phyloP scores from a whole-genome alignment of 352 stramenopile genomes.

The Globisporangium ultimum region DNA sequence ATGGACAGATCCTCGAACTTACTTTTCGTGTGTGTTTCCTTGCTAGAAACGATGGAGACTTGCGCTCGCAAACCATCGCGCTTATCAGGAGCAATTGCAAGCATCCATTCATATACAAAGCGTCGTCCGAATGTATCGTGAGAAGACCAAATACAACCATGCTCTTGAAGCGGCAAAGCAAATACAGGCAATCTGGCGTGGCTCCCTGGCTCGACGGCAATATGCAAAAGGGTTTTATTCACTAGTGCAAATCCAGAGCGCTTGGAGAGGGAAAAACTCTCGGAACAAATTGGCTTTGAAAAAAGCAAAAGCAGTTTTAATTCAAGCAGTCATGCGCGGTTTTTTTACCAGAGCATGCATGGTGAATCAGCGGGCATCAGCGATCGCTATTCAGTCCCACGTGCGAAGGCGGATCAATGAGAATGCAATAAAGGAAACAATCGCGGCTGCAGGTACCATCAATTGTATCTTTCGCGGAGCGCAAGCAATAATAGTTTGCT shows the following conservation, averaged over 20 bases:
- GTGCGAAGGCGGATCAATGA: slow-evolving; percentile 13
- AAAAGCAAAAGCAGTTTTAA: slow-evolving; percentile 19
- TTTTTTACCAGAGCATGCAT: slow-evolving; percentile 16
- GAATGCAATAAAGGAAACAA: slow-evolving; percentile 5
- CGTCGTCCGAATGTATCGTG: slow-evolving; percentile 18
- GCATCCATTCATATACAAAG: slow-evolving; percentile 25
- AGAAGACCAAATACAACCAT: slow-evolving; percentile 13
- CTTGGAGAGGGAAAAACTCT: slow-evolving; percentile 20
- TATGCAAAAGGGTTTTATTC: slow-evolving; percentile 9
- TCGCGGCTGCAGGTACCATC: slow-evolving; percentile 7
- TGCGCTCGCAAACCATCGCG: slow-evolving; percentile 11
- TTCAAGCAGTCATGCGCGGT: slow-evolving; percentile 21
- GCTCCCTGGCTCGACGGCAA: slow-evolving; percentile 11
- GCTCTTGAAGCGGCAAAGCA: slow-evolving; percentile 9
- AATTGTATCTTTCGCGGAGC: slow-evolving; percentile 7
- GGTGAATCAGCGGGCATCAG: slow-evolving; percentile 14
- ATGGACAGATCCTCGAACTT: background rate
- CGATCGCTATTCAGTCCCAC: slow-evolving; percentile 22
- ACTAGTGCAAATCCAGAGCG: slow-evolving; percentile 23
- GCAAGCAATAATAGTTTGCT: background rate
- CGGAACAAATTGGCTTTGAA: slow-evolving; percentile 13
- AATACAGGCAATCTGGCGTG: slow-evolving; percentile 30
- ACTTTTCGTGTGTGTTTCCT: slow-evolving; percentile 1
- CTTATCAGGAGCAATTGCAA: slow-evolving; percentile 3
- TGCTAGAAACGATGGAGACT: slow-evolving; percentile 20